These are phyloP conservation scores for Irineochytrium annulatum DNA, from an alignment of 192 early-diverging fungal species.

Conservation along the genomic window DNA sequence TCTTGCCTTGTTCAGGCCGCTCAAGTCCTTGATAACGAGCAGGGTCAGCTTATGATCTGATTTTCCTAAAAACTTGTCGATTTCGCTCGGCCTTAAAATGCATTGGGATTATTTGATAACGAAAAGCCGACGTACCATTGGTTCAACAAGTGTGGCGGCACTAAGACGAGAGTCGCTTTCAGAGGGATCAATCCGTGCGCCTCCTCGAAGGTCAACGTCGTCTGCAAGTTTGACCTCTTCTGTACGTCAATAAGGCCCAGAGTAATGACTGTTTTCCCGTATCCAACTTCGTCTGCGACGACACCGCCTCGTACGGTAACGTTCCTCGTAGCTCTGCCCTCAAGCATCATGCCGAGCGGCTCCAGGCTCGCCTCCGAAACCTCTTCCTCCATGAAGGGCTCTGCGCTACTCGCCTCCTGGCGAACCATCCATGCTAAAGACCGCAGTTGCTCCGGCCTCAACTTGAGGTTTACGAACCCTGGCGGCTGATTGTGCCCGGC, in stretches of 20 bases:
- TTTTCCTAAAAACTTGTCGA: constrained; percentile 37
- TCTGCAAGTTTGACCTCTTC: background rate
- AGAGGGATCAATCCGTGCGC: constrained; percentile 26
- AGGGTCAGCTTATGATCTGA: constrained; percentile 20
- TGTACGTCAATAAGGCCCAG: constrained; percentile 38
- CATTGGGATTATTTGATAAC: too few species aligned
- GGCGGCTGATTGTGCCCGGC: constrained; percentile 35
- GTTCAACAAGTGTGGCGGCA: constrained; percentile 36
- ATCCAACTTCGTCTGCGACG: constrained; percentile 46
- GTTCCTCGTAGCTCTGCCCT: constrained; percentile 31
- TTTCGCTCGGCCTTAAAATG: constrained; percentile 40
- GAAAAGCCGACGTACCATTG: too few species aligned
- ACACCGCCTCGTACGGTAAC: constrained; percentile 42
- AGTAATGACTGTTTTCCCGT: constrained; percentile 48
- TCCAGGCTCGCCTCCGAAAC: constrained; percentile 35
- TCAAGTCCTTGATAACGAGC: constrained; percentile 26
- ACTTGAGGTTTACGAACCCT: constrained; percentile 28
- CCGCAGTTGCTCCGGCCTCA: constrained; percentile 42
- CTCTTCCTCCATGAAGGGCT: constrained; percentile 40
- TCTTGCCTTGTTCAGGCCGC: constrained; percentile 29
- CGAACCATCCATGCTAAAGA: constrained; percentile 43
- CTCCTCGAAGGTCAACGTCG: background rate
- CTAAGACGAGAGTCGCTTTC: constrained; percentile 41
- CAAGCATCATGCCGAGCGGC: constrained; percentile 33
- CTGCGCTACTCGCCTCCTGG: constrained; percentile 27